A percentile compares a stretch with the other conserved stretches of the same genome.
Conservation (phyloP, 805 yeast species). For the Wickerhamomyces pijperi region DNA sequence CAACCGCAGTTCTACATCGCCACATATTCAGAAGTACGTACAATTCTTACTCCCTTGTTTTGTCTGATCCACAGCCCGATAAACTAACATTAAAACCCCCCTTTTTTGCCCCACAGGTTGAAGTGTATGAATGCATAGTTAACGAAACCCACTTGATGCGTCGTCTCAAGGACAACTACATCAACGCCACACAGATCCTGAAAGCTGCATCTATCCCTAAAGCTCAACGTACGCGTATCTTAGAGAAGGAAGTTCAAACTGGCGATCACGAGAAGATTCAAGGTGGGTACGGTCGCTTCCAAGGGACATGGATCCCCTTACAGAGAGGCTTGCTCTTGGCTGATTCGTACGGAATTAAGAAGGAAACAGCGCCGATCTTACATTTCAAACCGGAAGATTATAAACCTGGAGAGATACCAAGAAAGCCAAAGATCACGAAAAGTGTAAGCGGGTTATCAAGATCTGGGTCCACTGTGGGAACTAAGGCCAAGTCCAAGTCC, state of each 20-base stretch:
- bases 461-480: no score
- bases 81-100: slow-evolving; percentile 2
- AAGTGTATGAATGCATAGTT: slow-evolving; percentile 19
- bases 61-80: background rate
- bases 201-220: slow-evolving; percentile 72
- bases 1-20: slow-evolving; percentile 52
- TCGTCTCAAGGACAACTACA: slow-evolving; percentile 86
- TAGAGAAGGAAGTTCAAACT: slow-evolving; percentile 64
- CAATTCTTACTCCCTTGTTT: background rate
- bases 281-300: slow-evolving; percentile 79
- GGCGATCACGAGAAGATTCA: slow-evolving; percentile 67
- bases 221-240: slow-evolving; percentile 64
- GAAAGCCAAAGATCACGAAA: slow-evolving; percentile 19
- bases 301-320: slow-evolving; percentile 81
- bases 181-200: slow-evolving; percentile 74
- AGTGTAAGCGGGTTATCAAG: no score
- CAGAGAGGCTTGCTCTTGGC: slow-evolving; percentile 51
- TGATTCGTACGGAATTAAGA: slow-evolving; percentile 36
- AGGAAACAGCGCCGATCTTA: slow-evolving; percentile 39
- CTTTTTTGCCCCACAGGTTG: slow-evolving; percentile 7
- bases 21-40: slow-evolving; percentile 53
- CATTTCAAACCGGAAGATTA: slow-evolving; percentile 39
- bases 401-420: slow-evolving; percentile 23
- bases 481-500: no score
- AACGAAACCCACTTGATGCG: slow-evolving; percentile 48